Base-by-base conservation (phyloP, 2,329 filamentous ascomycete species). In the Ophiocordyceps camponoti-floridani region DNA sequence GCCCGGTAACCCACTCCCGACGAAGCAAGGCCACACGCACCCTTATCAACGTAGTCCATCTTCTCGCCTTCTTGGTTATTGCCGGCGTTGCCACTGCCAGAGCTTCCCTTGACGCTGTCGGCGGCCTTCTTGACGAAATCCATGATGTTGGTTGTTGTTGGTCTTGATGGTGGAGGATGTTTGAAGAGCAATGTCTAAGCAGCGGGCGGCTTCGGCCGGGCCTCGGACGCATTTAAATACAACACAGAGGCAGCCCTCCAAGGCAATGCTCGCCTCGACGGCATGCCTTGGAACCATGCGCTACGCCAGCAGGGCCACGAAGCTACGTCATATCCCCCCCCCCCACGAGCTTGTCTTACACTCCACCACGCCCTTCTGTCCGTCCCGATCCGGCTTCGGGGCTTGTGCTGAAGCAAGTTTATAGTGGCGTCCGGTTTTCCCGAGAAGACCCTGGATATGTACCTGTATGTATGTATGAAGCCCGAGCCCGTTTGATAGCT, bases 71-170 rank as follows among this genome's bases (percentile, higher is more conserved):
- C 43, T 28, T 45, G 42, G 41, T 47, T 41, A 11, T 51, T 45
- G 12, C 48, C 44, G 45, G 51, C 46, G 30, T 53, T 47, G 43
- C 50, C 48, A 26, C 50, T 42, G 14, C 42, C 41, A 38, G 49
- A 43, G 38, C 35, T 37, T 28, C 46, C 49, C 45, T 52, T 52
- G 46, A 45, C 37, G 43, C 48, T 46, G 35, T 48, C 42, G 43
- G 53, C 52, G 44, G 59, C 58, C 43, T 61, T 59, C 52, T 63
- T 63, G 56, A 64, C 26, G 52, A 62, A 60, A 59, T 65, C 61
- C 62, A 65, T 65, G 46, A 40, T 56, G 54, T 50, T 45, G 28
- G 27, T 48, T 38, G 33, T 10, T 16, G n/a, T 9, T 18, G 16
- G 9, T 14, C 14, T 37, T n/a, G 33, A n/a, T 18, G 35, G 35